Evolutionary conservation across 208 protist genomes (phyloP).

Genomic region (Trypanosoma mega): DNA sequence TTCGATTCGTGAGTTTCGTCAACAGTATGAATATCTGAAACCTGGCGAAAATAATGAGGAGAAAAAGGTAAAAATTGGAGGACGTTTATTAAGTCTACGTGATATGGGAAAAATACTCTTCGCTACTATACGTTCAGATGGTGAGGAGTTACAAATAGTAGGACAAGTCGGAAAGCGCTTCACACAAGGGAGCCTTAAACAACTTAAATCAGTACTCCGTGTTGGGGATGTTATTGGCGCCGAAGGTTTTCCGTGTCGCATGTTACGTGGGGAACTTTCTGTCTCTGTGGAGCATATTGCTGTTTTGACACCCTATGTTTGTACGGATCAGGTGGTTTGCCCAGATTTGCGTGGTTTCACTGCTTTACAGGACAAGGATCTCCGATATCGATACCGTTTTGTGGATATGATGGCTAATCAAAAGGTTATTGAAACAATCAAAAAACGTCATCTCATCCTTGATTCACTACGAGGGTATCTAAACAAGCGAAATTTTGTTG

Average conservation of each 20-base stretch:
- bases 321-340: conserved; percentile 80
- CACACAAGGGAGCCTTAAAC: conserved; percentile 50
- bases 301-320: conserved; percentile 81
- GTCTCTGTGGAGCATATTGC: conserved; percentile 52
- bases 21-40: conserved; percentile 38
- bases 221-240: conserved; percentile 87
- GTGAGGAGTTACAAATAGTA: conserved; percentile 68
- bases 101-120: conserved; percentile 89
- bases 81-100: conserved; percentile 66
- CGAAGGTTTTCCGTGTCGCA: conserved; percentile 71
- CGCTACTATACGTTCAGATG: conserved; percentile 64
- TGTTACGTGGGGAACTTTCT: conserved; percentile 82
- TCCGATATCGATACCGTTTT: conserved; percentile 88
- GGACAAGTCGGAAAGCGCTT: conserved; percentile 51
- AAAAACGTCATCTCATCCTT: conserved; percentile 61
- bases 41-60: conserved; percentile 25
- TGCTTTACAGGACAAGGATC: conserved; percentile 63
- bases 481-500: conserved; percentile 71
- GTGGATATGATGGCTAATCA: conserved; percentile 87
- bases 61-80: conserved; percentile 46
- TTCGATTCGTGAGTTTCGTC: conserved; percentile 45
- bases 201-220: conserved; percentile 43
- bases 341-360: conserved; percentile 72
- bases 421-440: conserved; percentile 41
- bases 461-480: conserved; percentile 72